Evolutionary conservation across 306 rosid genomes (phyloP).

Genomic region (Corylus heterophylla): DNA sequence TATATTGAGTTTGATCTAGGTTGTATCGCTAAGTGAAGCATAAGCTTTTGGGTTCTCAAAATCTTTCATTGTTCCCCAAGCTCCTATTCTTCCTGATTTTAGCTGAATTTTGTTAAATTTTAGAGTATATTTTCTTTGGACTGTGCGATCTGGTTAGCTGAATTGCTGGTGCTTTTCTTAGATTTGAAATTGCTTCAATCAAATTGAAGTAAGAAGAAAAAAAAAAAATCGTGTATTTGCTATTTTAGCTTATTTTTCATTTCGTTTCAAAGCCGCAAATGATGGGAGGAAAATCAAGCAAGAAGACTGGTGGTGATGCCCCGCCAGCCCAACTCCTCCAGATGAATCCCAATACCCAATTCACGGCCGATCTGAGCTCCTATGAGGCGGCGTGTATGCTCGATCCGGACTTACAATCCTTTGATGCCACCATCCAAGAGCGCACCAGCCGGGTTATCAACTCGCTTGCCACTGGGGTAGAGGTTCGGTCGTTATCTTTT

Average conservation of each 20-base stretch:
- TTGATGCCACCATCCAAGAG: constrained; percentile 65
- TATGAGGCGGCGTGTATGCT: constrained; percentile 70
- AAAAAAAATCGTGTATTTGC: background rate
- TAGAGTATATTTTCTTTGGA: background rate
- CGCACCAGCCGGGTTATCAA: constrained; percentile 63
- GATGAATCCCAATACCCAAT: constrained; percentile 43
- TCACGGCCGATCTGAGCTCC: constrained; percentile 58
- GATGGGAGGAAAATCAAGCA: constrained; percentile 81
- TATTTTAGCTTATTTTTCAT: background rate
- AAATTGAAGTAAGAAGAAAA: background rate
- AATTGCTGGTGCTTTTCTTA: background rate
- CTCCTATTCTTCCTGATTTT: background rate
- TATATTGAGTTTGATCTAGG: background rate
- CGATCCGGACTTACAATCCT: constrained; percentile 64
- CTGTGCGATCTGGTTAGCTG: constrained; percentile 2
- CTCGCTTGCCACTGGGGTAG: constrained; percentile 62
- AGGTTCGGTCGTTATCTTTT: constrained; percentile 60
- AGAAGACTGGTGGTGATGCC: constrained; percentile 31
- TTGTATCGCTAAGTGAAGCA: background rate
- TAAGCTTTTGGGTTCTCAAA: constrained; percentile 22
- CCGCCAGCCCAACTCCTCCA: constrained; percentile 35
- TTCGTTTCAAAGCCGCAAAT: background rate
- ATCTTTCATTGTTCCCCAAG: constrained; percentile 8
- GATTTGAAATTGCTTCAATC: constrained; percentile 7
- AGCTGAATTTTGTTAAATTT: background rate